Evolutionary conservation across 2,329 filamentous ascomycete genomes (phyloP), one percentile per base, ranked within the genome.

Genomic region (Beauveria bassiana): DNA sequence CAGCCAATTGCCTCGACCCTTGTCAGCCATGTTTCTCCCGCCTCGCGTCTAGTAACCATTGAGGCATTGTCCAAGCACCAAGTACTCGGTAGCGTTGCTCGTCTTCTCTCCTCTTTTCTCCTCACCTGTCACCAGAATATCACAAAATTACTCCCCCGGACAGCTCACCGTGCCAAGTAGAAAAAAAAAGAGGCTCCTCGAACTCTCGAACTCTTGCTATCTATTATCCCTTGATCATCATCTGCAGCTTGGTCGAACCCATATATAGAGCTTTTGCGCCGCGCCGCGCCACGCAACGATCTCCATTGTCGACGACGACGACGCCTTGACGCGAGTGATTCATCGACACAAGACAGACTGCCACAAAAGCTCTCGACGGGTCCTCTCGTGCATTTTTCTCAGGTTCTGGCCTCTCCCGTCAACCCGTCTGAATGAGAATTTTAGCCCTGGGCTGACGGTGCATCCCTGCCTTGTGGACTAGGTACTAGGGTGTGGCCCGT

Each of bases 211-310:
- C 31, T 31, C 31, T 31, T 31, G 28, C 28, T 3, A 10, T 31
- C 28, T 31, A 31, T 9, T 40, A 10, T 14, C 16, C 14, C 3
- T 43, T 54, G 16, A 43, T 20, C 18, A 24, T 28, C 38, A 24
- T 34, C 38, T 43, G 26, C 42, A 46, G 54, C 43, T 34, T 47
- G 54, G 53, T 42, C 24, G 16, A 43, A 31, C 26, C 9, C 24
- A 20, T 45, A 24, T 18, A 20, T 45, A 24, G 47, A 24, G 53
- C 38, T 45, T 45, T 24, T 57, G 9, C 31, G 31, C 31, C 31
- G 26, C 45, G 20, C 42, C 54, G 16, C 55, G 45, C 55, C 55
- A 58, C 45, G 34, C 55, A 45, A 58, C 55, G 45, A 58, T 58
- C 45, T 31, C 55, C 31, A 50, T 50, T 42, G 45, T 57, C 54